phyloP scores from a whole-genome alignment of 1,284 basidiomycete genomes.

The Leccinum huronense region DNA sequence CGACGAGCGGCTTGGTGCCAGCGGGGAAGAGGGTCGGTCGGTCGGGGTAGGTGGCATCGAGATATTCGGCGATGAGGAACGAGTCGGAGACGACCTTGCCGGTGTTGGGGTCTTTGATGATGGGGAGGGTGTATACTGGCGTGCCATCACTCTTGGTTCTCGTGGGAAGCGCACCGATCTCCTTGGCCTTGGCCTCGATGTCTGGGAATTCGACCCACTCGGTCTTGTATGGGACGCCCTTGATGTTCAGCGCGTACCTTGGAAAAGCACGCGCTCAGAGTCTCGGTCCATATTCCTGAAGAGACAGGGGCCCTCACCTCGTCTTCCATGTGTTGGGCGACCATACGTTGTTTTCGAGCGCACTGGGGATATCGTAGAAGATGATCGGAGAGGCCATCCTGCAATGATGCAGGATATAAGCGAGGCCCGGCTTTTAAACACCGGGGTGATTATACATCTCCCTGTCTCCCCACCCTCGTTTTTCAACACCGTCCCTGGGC shows the following conservation, averaged over 20 bases:
- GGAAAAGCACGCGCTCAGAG: background rate
- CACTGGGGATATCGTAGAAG: conserved; percentile 33
- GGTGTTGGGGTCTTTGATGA: conserved; percentile 37
- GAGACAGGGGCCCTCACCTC: background rate
- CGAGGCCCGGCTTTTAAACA: conserved; percentile 19
- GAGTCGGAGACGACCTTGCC: conserved; percentile 36
- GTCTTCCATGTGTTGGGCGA: conserved; percentile 35
- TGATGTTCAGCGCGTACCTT: conserved; percentile 36
- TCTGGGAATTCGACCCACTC: conserved; percentile 41
- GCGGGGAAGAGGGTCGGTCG: conserved; percentile 35
- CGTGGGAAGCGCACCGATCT: conserved; percentile 35
- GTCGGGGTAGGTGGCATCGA: conserved; percentile 10
- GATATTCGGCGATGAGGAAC: conserved; percentile 34
- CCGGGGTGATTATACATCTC: background rate
- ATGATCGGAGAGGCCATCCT: conserved; percentile 27
- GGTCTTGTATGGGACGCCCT: conserved; percentile 40
- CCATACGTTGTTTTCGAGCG: conserved; percentile 25
- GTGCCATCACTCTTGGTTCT: conserved; percentile 26
- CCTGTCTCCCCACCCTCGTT: background rate
- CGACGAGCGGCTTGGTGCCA: conserved; percentile 25
- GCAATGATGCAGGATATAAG: background rate
- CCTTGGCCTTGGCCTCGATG: conserved; percentile 33
- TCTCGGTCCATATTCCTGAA: background rate
- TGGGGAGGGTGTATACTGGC: conserved; percentile 39
- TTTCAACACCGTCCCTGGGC: background rate